These are phyloP conservation scores for Porcisia deanei DNA, from an alignment of 208 protist genomes.

Conservation along the genomic window DNA sequence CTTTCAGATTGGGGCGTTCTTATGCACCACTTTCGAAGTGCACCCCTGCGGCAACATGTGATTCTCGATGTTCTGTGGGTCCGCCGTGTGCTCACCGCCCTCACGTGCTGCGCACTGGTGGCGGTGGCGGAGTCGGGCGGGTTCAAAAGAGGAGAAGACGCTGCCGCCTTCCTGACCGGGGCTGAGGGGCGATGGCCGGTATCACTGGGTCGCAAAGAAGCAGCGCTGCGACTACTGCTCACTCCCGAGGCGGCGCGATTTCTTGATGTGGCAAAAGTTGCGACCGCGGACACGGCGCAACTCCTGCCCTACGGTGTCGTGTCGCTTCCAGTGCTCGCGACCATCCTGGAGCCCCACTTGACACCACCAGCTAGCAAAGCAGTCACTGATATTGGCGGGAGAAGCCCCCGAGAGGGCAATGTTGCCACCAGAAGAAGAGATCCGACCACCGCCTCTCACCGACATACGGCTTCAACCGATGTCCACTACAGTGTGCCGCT, in stretches of 20 bases:
- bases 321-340: conserved; percentile 19
- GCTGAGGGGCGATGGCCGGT: neutral
- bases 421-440: neutral
- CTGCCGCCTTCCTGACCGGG: conserved; percentile 2
- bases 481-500: conserved; percentile 19
- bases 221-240: conserved; percentile 15
- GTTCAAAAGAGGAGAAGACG: neutral
- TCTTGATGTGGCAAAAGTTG: conserved; percentile 28
- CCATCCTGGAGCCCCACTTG: conserved; percentile 28
- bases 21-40: conserved; percentile 61
- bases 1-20: conserved; percentile 63
- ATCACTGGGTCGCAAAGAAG: conserved; percentile 4
- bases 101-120: conserved; percentile 33
- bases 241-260: conserved; percentile 17
- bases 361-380: neutral
- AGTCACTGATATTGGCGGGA: neutral
- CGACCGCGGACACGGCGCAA: conserved; percentile 31
- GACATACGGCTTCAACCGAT: neutral
- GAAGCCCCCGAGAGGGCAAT: neutral
- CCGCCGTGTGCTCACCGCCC: conserved; percentile 31
- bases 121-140: conserved; percentile 12
- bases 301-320: conserved; percentile 31
- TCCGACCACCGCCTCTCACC: neutral
- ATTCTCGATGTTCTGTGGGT: conserved; percentile 75
- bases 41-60: conserved; percentile 46